These are phyloP conservation scores for Nothomitra cinnamomea DNA, from an alignment of 2,329 filamentous ascomycete species.

Conservation along the genomic window DNA sequence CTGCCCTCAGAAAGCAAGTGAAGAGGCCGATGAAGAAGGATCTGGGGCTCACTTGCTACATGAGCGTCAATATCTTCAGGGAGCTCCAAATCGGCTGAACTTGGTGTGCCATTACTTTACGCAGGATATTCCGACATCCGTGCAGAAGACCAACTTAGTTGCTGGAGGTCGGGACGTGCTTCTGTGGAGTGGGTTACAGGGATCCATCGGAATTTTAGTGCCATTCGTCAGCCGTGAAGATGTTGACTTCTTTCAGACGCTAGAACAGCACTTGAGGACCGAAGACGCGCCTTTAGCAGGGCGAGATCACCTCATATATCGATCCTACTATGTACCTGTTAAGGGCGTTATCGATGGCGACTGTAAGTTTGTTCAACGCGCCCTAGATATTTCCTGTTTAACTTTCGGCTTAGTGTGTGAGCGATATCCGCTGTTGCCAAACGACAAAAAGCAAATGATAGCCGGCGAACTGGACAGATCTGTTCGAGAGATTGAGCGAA, in stretches of 20 bases:
- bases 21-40: slow-evolving; percentile 82
- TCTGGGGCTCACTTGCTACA: slow-evolving; percentile 83
- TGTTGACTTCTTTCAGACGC: slow-evolving; percentile 90
- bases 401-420: slow-evolving; percentile 46
- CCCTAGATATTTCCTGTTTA: not conserved
- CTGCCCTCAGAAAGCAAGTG: slow-evolving; percentile 68
- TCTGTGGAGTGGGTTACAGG: slow-evolving; percentile 87
- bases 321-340: slow-evolving; percentile 88
- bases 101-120: slow-evolving; percentile 79
- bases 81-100: slow-evolving; percentile 67
- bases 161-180: slow-evolving; percentile 83
- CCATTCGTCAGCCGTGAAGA: slow-evolving; percentile 86
- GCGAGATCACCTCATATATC: slow-evolving; percentile 87
- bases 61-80: slow-evolving; percentile 76
- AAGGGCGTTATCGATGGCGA: slow-evolving; percentile 97
- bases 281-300: slow-evolving; percentile 82
- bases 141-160: slow-evolving; percentile 77
- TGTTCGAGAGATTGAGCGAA: slow-evolving; percentile 84
- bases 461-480: slow-evolving; percentile 83
- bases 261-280: slow-evolving; percentile 73
- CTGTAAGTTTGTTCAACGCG: slow-evolving; percentile 16
- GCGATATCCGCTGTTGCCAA: slow-evolving; percentile 65
- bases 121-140: slow-evolving; percentile 80
- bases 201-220: slow-evolving; percentile 82
- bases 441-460: slow-evolving; percentile 90